phyloP scores from a whole-genome alignment of 2,329 filamentous ascomycete genomes.

The Neoscytalidium dimidiatum region DNA sequence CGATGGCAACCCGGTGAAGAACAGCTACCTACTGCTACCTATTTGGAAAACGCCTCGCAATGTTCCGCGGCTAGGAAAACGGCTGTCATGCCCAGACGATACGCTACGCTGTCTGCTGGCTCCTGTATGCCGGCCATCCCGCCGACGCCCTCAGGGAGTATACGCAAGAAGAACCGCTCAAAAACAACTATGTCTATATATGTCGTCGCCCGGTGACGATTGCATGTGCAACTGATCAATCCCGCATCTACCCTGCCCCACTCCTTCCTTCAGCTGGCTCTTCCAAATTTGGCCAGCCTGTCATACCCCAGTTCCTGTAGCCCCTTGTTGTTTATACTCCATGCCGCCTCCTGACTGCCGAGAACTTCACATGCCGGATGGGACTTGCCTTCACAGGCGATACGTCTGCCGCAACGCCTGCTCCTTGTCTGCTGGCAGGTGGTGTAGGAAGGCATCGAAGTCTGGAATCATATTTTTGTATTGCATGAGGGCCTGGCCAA shows the following conservation, averaged over 20 bases:
- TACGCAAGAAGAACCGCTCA: conserved; percentile 9
- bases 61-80: conserved; percentile 11
- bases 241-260: background rate
- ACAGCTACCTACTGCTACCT: conserved; percentile 19
- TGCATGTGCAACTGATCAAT: background rate
- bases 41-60: conserved; percentile 15
- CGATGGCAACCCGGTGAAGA: conserved; percentile 13
- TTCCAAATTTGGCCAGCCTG: background rate
- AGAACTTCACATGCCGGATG: background rate
- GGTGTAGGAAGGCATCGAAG: conserved; percentile 53
- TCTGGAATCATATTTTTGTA: conserved; percentile 59
- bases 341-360: background rate
- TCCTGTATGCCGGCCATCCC: background rate
- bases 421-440: conserved; percentile 47
- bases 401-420: conserved; percentile 47
- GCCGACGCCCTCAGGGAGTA: conserved; percentile 13
- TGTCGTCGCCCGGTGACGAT: conserved; percentile 4
- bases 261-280: background rate
- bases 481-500: conserved; percentile 48
- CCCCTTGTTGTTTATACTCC: background rate
- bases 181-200: conserved; percentile 18
- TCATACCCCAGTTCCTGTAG: background rate
- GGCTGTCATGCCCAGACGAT: background rate
- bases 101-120: conserved; percentile 8
- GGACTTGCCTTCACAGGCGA: conserved; percentile 28